Conservation (phyloP, 495 filamentous ascomycete genomes). For the Penicillium parvum region DNA sequence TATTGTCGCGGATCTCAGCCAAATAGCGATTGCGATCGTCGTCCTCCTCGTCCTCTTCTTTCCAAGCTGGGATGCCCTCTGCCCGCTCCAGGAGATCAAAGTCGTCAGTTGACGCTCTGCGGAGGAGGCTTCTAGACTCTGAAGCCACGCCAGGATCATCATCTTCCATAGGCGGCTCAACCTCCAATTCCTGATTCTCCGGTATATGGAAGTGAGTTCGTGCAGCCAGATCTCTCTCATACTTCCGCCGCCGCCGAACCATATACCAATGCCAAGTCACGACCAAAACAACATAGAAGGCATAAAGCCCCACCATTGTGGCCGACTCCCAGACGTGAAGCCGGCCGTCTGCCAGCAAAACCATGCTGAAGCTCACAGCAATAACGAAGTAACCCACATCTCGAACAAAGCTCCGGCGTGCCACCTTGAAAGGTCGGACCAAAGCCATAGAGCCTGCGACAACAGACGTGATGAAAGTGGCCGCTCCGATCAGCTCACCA, state of each 20-base stretch:
- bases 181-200: slow-evolving; percentile 65
- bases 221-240: slow-evolving; percentile 62
- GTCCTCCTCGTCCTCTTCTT: slow-evolving; percentile 54
- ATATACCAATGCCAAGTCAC: slow-evolving; percentile 90
- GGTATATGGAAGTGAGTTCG: slow-evolving; percentile 68
- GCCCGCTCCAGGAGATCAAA: slow-evolving; percentile 68
- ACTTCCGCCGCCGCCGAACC: slow-evolving; percentile 51
- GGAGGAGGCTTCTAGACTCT: slow-evolving; percentile 49
- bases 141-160: slow-evolving; percentile 59
- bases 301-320: slow-evolving; percentile 86
- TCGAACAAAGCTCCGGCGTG: slow-evolving; percentile 80
- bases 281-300: slow-evolving; percentile 86
- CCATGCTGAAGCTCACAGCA: slow-evolving; percentile 82
- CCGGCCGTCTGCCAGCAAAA: slow-evolving; percentile 79
- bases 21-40: slow-evolving; percentile 69
- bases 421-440: slow-evolving; percentile 87
- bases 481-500: slow-evolving; percentile 92
- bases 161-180: slow-evolving; percentile 64
- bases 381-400: slow-evolving; percentile 93
- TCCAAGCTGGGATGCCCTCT: slow-evolving; percentile 41
- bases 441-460: slow-evolving; percentile 98
- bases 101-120: slow-evolving; percentile 56
- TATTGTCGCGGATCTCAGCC: slow-evolving; percentile 84
- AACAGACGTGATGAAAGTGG: slow-evolving; percentile 93
- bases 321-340: slow-evolving; percentile 85